Percentiles rank a stretch among this genome's conserved stretches.
phyloP scores from a whole-genome alignment of 2,329 filamentous ascomycete genomes.

The Penicillium sp. region DNA sequence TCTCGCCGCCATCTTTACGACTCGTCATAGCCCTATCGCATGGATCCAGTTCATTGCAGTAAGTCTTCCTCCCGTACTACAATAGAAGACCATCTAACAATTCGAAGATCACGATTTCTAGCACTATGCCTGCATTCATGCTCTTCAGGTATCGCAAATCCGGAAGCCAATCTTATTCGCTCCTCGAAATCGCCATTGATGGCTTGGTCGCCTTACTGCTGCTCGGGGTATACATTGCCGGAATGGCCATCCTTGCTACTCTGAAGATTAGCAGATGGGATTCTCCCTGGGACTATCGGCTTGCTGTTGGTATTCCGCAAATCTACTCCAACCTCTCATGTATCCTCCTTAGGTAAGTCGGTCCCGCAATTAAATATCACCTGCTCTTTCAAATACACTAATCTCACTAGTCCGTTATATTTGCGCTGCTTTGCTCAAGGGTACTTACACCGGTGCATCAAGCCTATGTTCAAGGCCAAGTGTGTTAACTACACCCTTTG shows the following conservation, averaged over 20 bases:
- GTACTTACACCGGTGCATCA: neutral
- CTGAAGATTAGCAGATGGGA: neutral
- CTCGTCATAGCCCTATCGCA: neutral
- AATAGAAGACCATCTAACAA: neutral
- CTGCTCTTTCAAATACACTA: neutral
- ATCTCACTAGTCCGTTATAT: neutral
- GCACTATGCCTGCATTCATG: neutral
- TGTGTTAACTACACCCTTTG: neutral
- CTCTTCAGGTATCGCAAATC: neutral
- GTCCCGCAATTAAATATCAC: too few species aligned
- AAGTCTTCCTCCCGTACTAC: neutral
- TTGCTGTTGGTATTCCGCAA: neutral
- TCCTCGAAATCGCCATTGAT: neutral
- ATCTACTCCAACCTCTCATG: slow-evolving; percentile 5
- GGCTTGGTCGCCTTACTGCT: neutral
- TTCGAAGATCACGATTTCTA: neutral
- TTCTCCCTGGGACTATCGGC: neutral
- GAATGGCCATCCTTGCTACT: neutral
- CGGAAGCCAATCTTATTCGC: neutral
- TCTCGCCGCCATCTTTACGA: neutral
- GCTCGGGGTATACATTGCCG: neutral
- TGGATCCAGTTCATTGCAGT: neutral
- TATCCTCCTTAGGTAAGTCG: neutral
- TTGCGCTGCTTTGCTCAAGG: neutral
- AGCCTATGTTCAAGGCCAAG: neutral